Conservation (phyloP, 805 yeast genomes). For the Starmerella etchellsii region DNA sequence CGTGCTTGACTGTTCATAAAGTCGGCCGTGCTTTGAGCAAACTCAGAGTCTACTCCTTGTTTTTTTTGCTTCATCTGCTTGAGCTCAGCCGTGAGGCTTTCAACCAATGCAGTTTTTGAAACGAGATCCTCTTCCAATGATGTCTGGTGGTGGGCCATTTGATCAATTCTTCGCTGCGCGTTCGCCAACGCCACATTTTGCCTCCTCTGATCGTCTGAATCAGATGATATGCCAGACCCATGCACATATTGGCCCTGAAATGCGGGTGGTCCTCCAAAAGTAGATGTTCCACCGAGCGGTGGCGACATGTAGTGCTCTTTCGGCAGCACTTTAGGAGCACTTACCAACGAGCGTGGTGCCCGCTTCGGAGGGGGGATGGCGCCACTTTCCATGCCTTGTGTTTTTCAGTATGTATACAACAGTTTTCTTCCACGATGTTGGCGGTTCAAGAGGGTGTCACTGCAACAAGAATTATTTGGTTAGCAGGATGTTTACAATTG, state of each 20-base stretch:
- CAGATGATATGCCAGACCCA: neutral
- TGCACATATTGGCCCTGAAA: no score
- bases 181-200: slow-evolving; percentile 1
- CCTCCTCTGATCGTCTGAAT: neutral
- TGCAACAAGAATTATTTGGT: no score
- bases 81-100: slow-evolving; percentile 16
- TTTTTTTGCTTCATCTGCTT: slow-evolving; percentile 15
- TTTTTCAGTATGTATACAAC: neutral
- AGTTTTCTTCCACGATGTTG: neutral
- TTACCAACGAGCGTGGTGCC: slow-evolving; percentile 1
- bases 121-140: slow-evolving; percentile 24
- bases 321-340: neutral
- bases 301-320: neutral
- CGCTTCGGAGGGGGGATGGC: slow-evolving; percentile 1
- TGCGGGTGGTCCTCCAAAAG: no score
- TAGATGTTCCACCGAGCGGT: no score
- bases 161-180: neutral
- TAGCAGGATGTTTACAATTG: no score
- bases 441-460: no score
- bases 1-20: slow-evolving; percentile 23
- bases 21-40: slow-evolving; percentile 23
- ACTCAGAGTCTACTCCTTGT: slow-evolving; percentile 20
- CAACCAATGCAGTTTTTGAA: slow-evolving; percentile 17
- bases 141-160: slow-evolving; percentile 3
- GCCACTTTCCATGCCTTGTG: neutral